Percentiles rank a stretch among this genome's conserved stretches.
These are phyloP conservation scores for Oryza meridionalis DNA, from an alignment of 176 grass and related monocot species.

Conservation along the genomic window DNA sequence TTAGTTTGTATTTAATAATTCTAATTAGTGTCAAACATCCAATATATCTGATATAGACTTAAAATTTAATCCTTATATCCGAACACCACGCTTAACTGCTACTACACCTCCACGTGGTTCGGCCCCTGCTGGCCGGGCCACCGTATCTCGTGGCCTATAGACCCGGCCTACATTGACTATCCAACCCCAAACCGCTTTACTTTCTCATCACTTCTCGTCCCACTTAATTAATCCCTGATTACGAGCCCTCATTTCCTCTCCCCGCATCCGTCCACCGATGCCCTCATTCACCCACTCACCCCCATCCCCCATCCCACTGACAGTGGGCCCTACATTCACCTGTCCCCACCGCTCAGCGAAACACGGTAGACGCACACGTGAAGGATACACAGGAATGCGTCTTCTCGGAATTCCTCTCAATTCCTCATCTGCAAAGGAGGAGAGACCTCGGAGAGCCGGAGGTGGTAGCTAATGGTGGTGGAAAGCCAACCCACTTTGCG, in stretches of 20 bases:
- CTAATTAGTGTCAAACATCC: too few species aligned
- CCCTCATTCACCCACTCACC: background rate
- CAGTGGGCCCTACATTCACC: rapidly evolving
- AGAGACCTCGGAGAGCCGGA: background rate
- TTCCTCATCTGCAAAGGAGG: background rate
- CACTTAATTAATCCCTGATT: constrained; percentile 8
- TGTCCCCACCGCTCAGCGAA: background rate
- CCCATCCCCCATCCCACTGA: background rate
- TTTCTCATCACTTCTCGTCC: background rate
- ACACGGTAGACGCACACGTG: background rate
- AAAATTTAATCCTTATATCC: too few species aligned
- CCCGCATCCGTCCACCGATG: background rate
- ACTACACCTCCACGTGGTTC: background rate
- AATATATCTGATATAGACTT: too few species aligned
- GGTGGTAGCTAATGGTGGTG: constrained; percentile 37
- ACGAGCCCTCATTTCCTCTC: background rate
- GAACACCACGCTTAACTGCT: too few species aligned
- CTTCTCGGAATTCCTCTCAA: background rate
- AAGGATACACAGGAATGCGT: background rate
- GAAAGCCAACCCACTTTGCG: constrained; percentile 51
- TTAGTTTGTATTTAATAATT: too few species aligned
- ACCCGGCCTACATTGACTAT: constrained; percentile 26
- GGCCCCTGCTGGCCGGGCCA: background rate
- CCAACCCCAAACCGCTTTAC: background rate
- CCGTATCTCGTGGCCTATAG: background rate